These are phyloP conservation scores for Neocucurbitaria cava DNA, from an alignment of 2,329 filamentous ascomycete species.

Conservation along the genomic window DNA sequence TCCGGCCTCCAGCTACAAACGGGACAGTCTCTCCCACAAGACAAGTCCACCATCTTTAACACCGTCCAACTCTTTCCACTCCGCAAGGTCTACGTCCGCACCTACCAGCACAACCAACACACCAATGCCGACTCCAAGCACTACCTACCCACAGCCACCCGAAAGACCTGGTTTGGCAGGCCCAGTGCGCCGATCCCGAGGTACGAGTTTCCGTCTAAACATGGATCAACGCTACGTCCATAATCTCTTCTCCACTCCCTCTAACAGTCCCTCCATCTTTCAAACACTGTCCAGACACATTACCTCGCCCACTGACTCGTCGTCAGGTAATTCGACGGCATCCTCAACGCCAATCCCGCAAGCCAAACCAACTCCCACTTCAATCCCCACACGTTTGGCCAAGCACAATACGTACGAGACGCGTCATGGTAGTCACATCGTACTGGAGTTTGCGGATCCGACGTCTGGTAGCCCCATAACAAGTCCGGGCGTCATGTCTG, in stretches of 20 bases:
- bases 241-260: background rate
- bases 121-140: constrained; percentile 10
- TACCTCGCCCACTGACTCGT: constrained; percentile 10
- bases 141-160: background rate
- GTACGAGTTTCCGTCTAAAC: constrained; percentile 7
- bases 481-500: background rate
- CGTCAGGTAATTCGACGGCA: constrained; percentile 19
- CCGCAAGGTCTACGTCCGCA: background rate
- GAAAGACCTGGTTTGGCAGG: background rate
- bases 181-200: constrained; percentile 20
- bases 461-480: constrained; percentile 7
- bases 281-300: background rate
- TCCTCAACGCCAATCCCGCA: constrained; percentile 2
- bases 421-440: constrained; percentile 17
- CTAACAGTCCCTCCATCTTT: constrained; percentile 2
- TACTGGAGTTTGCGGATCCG: constrained; percentile 34
- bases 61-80: background rate
- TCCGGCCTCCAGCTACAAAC: background rate
- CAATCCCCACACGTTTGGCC: background rate
- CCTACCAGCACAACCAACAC: constrained; percentile 7
- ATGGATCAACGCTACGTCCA: constrained; percentile 1
- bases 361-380: background rate
- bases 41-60: background rate
- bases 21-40: background rate
- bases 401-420: constrained; percentile 23